phyloP scores from a whole-genome alignment of 352 stramenopile genomes.

The Globisporangium cederbergense region DNA sequence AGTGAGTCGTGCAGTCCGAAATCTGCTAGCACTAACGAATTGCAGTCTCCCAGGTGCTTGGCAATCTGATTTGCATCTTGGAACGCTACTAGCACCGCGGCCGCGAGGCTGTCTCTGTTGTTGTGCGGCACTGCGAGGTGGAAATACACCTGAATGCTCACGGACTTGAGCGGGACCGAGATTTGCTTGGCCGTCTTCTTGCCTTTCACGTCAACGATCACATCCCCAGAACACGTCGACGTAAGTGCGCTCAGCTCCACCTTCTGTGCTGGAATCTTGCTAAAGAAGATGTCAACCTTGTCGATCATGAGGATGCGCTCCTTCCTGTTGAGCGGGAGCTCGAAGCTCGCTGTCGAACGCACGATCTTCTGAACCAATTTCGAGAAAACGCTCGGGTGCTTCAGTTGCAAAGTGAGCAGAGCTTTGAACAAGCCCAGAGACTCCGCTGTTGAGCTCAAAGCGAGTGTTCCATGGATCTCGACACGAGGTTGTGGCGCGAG shows the following conservation, averaged over 20 bases:
- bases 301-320: constrained; percentile 41
- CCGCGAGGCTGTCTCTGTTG: constrained; percentile 33
- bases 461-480: constrained; percentile 36
- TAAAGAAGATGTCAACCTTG: constrained; percentile 24
- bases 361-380: constrained; percentile 38
- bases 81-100: constrained; percentile 28
- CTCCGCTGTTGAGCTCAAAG: constrained; percentile 18
- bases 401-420: constrained; percentile 21
- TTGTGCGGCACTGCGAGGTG: constrained; percentile 38
- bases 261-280: constrained; percentile 17
- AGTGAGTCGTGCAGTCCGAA: neutral
- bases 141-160: constrained; percentile 35
- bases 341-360: constrained; percentile 27
- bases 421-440: constrained; percentile 35
- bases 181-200: constrained; percentile 5
- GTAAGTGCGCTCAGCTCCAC: constrained; percentile 20
- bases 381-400: constrained; percentile 13
- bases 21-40: constrained; percentile 15
- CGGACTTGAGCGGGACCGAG: constrained; percentile 18
- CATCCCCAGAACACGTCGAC: constrained; percentile 16
- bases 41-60: constrained; percentile 22
- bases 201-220: constrained; percentile 2
- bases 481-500: constrained; percentile 39
- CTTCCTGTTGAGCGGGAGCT: constrained; percentile 37
- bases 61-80: constrained; percentile 30